Percentiles rank a stretch among this genome's conserved stretches.
Conservation (phyloP, 2,329 filamentous ascomycete species). For the Endoconidiophora polonica region DNA sequence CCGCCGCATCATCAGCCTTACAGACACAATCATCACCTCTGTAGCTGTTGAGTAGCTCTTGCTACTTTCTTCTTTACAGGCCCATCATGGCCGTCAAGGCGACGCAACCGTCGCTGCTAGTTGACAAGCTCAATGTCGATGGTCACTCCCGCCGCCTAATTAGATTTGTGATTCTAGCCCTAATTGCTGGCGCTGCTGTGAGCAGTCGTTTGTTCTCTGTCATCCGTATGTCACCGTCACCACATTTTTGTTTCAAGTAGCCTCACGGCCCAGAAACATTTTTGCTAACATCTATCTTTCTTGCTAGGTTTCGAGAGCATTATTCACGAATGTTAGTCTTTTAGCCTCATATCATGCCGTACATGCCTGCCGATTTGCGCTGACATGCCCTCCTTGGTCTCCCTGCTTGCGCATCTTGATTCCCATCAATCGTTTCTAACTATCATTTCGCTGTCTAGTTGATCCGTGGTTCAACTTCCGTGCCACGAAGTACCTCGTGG, state of each 20-base stretch:
- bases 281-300: slow-evolving; percentile 19
- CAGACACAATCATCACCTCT: neutral
- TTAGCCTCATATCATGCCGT: slow-evolving; percentile 8
- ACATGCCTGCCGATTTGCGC: neutral
- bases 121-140: slow-evolving; percentile 21
- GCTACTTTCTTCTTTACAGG: neutral
- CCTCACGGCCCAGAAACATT: neutral
- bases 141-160: slow-evolving; percentile 33
- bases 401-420: too few species aligned
- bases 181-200: slow-evolving; percentile 83
- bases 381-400: too few species aligned
- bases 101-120: slow-evolving; percentile 10
- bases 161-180: slow-evolving; percentile 72
- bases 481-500: slow-evolving; percentile 91
- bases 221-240: slow-evolving; percentile 58
- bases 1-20: too few species aligned
- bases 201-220: slow-evolving; percentile 94
- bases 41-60: neutral
- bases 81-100: slow-evolving; percentile 10
- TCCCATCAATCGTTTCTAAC: slow-evolving; percentile 6
- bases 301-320: slow-evolving; percentile 83
- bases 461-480: slow-evolving; percentile 99
- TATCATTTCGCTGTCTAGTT: slow-evolving; percentile 37
- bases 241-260: slow-evolving; percentile 5
- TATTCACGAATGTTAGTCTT: slow-evolving; percentile 87